These are phyloP conservation scores for Colletotrichum chrysophilum DNA, from an alignment of 2,329 filamentous ascomycete species.

Conservation along the genomic window DNA sequence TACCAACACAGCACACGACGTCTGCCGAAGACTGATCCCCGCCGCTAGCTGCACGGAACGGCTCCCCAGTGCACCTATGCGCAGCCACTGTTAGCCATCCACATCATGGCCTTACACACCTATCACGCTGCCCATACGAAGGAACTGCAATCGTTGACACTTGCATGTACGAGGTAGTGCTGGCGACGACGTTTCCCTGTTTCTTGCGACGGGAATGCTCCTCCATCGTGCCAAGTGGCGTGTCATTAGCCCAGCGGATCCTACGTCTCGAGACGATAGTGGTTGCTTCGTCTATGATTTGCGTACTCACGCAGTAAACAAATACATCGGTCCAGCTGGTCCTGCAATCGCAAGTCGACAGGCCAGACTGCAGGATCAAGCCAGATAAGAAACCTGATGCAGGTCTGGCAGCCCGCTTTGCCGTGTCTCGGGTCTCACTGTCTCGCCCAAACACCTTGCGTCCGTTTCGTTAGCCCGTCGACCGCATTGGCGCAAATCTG, in stretches of 20 bases:
- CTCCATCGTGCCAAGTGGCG: neutral
- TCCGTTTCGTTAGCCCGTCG: neutral
- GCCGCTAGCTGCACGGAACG: neutral
- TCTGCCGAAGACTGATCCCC: constrained; percentile 9
- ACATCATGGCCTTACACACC: neutral
- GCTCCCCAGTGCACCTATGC: neutral
- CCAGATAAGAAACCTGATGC: constrained; percentile 9
- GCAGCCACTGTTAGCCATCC: neutral
- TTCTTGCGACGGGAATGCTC: neutral
- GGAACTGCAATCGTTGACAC: neutral
- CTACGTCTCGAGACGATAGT: neutral
- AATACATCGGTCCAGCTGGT: neutral
- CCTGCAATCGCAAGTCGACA: neutral
- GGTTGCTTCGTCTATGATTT: neutral
- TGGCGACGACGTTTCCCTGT: neutral
- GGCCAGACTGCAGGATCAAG: neutral
- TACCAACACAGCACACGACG: neutral
- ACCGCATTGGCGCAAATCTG: neutral
- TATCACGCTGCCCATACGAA: neutral
- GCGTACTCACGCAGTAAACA: neutral
- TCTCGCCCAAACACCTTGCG: neutral
- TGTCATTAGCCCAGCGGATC: neutral
- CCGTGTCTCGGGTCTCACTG: constrained; percentile 5
- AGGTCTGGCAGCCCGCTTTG: constrained; percentile 7
- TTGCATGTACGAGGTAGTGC: constrained; percentile 6